Evolutionary conservation across 139 green algal species (phyloP).

Genomic region (Astrephomene gubernaculifera): DNA sequence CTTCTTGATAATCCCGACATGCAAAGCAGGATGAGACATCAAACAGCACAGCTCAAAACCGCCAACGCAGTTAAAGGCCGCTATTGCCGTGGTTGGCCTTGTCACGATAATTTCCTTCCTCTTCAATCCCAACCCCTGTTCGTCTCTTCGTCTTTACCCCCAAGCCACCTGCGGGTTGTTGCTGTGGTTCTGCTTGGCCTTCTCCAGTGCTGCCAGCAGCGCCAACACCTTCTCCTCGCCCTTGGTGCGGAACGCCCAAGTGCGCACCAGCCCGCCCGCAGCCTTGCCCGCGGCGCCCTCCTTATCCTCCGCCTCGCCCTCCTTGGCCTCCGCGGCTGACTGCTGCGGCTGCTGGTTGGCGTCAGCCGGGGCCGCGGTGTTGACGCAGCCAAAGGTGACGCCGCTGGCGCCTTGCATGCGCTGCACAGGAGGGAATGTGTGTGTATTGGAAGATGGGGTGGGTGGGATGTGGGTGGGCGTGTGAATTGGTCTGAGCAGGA

Average conservation of each 20-base stretch:
- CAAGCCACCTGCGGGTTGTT: too few species aligned
- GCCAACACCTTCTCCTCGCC: slow-evolving; percentile 41
- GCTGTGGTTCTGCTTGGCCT: slow-evolving; percentile 20
- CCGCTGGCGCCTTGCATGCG: slow-evolving; percentile 87
- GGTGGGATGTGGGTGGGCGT: neutral
- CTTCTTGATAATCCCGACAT: too few species aligned
- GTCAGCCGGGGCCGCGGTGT: slow-evolving; percentile 55
- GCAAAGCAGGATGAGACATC: too few species aligned
- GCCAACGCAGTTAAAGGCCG: too few species aligned
- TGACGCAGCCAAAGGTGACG: slow-evolving; percentile 84
- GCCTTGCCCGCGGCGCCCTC: neutral
- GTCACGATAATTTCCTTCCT: too few species aligned
- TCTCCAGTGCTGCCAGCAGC: slow-evolving; percentile 38
- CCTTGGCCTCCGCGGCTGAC: slow-evolving; percentile 11
- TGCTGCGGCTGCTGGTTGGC: neutral
- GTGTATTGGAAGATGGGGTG: neutral
- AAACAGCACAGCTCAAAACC: too few species aligned
- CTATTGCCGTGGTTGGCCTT: too few species aligned
- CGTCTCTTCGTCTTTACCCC: too few species aligned
- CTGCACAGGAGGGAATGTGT: too few species aligned
- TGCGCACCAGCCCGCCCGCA: slow-evolving; percentile 13
- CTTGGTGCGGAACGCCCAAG: slow-evolving; percentile 49
- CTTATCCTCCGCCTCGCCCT: neutral
- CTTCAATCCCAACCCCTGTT: too few species aligned
- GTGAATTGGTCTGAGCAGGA: too few species aligned